Base-by-base conservation (phyloP, 352 stramenopile genomes). In the Globisporangium spiculum region DNA sequence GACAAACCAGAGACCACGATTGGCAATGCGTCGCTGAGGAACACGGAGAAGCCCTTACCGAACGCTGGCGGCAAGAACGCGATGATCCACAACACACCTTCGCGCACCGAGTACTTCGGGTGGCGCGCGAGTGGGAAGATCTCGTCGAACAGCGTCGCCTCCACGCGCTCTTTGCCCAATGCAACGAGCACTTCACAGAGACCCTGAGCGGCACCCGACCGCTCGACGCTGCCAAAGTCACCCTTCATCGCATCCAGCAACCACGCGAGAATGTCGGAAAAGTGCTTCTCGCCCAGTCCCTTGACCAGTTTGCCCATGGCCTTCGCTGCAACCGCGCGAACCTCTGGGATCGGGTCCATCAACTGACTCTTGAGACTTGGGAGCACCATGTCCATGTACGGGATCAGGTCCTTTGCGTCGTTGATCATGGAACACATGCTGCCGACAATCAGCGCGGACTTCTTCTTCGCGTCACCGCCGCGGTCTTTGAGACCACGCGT, bases 381-480 rank as follows among this genome's bases (percentile, higher is more conserved):
- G 60, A 99, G 71, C 63, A 99, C 89, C 36, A 92, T 98, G 38
- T 98, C 86, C 52, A 99, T 89, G 78, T 99, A 99, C 32, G 98
- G 98, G 36, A 98, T 81, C 48, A 99, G 88, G 75, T 99, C 97
- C 80, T 97, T 96, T 26, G 97, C 78, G 76, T 99, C 97, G 74
- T 98, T 98, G 55, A 99, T 98, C 96, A 99, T 99, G 5, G 93
- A 97, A 72, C 95, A 99, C 80, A 99, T 99, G 72, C 98, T 99
- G 63, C 98, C 98, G 22, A 98, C 97, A 74, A 99, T 99, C 4
- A 99, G 81, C 5, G 97, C 97, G 27, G 97, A 96, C 77, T 99
- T 99, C 67, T 99, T 97, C 84, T 99, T 99, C 14, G 97, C 94
- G 60, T 98, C 98, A 56, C 97, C 97, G 38, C 81, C 87, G 50